Conservation (phyloP, 2,329 filamentous ascomycete species). For the Aspergillus ochraceoroseus region DNA sequence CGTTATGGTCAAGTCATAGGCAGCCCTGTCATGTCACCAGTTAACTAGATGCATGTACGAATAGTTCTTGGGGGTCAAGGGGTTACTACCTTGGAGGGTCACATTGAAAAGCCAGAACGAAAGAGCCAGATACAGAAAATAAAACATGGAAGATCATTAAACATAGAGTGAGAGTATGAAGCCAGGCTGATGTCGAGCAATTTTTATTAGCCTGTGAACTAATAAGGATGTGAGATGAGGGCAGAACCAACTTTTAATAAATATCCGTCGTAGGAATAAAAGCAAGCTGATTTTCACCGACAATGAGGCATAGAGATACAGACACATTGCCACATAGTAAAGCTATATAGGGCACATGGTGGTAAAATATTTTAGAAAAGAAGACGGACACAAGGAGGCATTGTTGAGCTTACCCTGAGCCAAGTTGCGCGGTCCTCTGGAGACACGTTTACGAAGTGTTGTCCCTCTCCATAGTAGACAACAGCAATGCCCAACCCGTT, state of each 20-base stretch:
- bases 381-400: too few species aligned
- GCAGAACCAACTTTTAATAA: neutral
- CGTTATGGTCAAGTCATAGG: neutral
- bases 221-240: too few species aligned
- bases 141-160: neutral
- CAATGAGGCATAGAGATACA: constrained; percentile 1
- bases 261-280: neutral
- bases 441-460: neutral
- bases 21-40: neutral
- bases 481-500: neutral
- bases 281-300: constrained; percentile 1
- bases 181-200: neutral
- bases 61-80: too few species aligned
- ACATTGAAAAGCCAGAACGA: constrained; percentile 3
- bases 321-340: neutral
- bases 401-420: constrained; percentile 5
- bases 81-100: neutral
- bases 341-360: neutral
- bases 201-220: too few species aligned
- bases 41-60: neutral
- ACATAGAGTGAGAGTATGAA: neutral
- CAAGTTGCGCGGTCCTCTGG: neutral
- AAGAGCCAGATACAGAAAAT: neutral
- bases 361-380: too few species aligned
- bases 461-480: neutral